Evolutionary conservation across 2,329 filamentous ascomycete species (phyloP).

Genomic region (Aspergillus calidoustus): DNA sequence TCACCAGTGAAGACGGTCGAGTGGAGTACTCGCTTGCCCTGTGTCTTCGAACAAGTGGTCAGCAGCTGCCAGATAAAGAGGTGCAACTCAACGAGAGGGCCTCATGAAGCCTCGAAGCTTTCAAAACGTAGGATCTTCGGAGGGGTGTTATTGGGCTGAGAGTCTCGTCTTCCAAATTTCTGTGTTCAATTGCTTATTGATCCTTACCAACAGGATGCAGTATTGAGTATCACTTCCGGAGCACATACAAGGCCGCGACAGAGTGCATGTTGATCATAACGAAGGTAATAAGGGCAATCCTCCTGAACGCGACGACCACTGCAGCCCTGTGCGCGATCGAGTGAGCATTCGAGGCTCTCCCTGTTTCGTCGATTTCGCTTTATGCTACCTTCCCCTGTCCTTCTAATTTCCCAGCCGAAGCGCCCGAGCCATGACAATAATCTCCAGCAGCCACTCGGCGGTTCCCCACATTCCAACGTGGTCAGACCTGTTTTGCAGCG

Average conservation of each 20-base stretch:
- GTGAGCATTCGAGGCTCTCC: neutral
- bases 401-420: slow-evolving; percentile 7
- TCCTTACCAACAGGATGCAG: too few relatives aligned
- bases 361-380: neutral
- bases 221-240: too few relatives aligned
- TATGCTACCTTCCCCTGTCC: neutral
- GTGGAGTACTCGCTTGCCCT: neutral
- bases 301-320: neutral
- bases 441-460: neutral
- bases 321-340: neutral
- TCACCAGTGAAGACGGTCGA: neutral
- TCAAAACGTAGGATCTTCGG: too few relatives aligned
- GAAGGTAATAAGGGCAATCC: neutral
- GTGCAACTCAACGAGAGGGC: neutral
- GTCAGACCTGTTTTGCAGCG: slow-evolving; percentile 9
- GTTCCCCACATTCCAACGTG: slow-evolving; percentile 17
- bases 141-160: too few relatives aligned
- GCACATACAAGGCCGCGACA: too few relatives aligned
- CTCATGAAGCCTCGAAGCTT: neutral
- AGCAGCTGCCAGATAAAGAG: neutral
- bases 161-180: too few relatives aligned
- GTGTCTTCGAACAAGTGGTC: too few relatives aligned
- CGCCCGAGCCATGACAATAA: slow-evolving; percentile 18
- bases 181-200: too few relatives aligned
- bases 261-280: neutral